These are phyloP conservation scores for Colletotrichum truncatum DNA, from an alignment of 2,329 filamentous ascomycete species.

Conservation along the genomic window DNA sequence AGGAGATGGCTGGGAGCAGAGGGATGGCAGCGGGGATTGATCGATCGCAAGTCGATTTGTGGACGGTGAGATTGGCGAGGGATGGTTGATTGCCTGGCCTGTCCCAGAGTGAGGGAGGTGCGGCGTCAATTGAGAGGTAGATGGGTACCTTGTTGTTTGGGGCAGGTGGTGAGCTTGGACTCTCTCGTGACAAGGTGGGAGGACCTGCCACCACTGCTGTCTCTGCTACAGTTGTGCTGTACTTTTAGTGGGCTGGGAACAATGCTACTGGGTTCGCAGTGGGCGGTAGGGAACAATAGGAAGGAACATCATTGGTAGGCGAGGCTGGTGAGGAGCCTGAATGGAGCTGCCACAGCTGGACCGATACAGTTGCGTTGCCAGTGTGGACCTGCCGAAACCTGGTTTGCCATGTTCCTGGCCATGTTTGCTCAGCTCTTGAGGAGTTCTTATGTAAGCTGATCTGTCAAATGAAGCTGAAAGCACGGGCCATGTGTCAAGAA, in stretches of 20 bases:
- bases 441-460: slow-evolving; percentile 1
- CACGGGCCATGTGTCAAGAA: neutral
- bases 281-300: neutral
- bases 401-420: neutral
- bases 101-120: neutral
- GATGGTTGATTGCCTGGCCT: slow-evolving; percentile 17
- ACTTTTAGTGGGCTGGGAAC: slow-evolving; percentile 8
- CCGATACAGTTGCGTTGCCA: neutral
- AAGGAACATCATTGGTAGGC: neutral
- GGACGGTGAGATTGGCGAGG: slow-evolving; percentile 22
- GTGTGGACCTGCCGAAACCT: neutral
- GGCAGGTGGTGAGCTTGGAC: slow-evolving; percentile 27
- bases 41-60: slow-evolving; percentile 7
- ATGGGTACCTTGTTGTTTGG: neutral
- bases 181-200: slow-evolving; percentile 13
- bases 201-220: neutral
- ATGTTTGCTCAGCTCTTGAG: neutral
- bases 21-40: slow-evolving; percentile 3
- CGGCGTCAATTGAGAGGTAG: neutral
- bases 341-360: slow-evolving; percentile 7
- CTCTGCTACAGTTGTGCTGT: neutral
- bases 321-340: neutral
- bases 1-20: slow-evolving; percentile 18
- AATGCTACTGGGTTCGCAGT: slow-evolving; percentile 14
- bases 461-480: neutral